Conservation (phyloP, 2,329 filamentous ascomycete species). For the Aureobasidium sp. region DNA sequence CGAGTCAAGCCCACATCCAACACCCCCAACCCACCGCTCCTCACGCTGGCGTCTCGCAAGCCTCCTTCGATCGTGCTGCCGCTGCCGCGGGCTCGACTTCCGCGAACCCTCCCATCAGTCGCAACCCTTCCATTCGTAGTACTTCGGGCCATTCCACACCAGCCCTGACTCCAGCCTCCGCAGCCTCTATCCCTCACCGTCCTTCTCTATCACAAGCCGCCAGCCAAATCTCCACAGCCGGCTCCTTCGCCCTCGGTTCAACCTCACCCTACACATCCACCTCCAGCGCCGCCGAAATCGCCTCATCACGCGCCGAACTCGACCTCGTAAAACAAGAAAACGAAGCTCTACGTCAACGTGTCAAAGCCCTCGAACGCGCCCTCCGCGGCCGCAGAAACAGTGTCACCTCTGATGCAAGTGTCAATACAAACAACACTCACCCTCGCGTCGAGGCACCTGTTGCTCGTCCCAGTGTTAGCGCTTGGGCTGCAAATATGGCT, state of each 20-base stretch:
- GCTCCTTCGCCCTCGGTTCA: constrained; percentile 27
- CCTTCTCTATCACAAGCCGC: constrained; percentile 34
- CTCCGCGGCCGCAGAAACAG: constrained; percentile 37
- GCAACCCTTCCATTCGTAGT: constrained; percentile 34
- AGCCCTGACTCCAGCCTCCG: constrained; percentile 29
- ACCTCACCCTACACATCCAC: constrained; percentile 26
- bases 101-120: constrained; percentile 28
- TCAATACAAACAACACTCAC: neutral
- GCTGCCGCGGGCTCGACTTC: constrained; percentile 29
- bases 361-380: constrained; percentile 51
- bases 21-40: constrained; percentile 24
- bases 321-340: constrained; percentile 58
- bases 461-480: constrained; percentile 21
- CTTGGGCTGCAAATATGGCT: constrained; percentile 31
- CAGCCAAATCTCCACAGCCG: constrained; percentile 28
- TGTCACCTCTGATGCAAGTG: neutral
- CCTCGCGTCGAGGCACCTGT: neutral
- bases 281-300: constrained; percentile 43
- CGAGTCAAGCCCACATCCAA: constrained; percentile 28
- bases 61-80: constrained; percentile 38
- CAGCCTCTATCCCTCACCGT: constrained; percentile 32
- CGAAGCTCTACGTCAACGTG: constrained; percentile 50
- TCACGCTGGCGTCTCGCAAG: constrained; percentile 34
- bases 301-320: constrained; percentile 49
- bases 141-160: constrained; percentile 39